Base-by-base conservation (phyloP, 176 grass and related monocot genomes). In the Oryza glaberrima region DNA sequence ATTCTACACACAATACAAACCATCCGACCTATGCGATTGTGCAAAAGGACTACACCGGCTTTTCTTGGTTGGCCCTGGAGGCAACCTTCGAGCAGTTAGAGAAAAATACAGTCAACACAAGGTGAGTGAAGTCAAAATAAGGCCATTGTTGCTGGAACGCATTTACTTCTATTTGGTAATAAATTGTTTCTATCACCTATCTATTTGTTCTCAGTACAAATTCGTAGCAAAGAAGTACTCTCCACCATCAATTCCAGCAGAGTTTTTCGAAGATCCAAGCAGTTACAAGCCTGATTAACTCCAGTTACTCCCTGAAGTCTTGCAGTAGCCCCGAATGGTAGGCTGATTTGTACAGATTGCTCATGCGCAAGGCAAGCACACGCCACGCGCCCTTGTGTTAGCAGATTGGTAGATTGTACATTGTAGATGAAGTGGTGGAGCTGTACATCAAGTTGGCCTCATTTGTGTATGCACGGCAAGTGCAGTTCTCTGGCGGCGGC, bases 91-190 rank as follows among this genome's bases (percentile, higher is more conserved):
- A 69, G 90, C 95, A 34, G 82, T 95, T 68, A 98, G 93, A 90
- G 95, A 95, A 78, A 98, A 98, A 75, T 98, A 98, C 80, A 95
- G 93, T 80, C 95, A 98, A 78, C 82, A 95, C 83, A 95, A 93
- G 95, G 93, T 97, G 78, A 88, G 25, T 51, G 3, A 77, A 73
- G n/a, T 77, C 44, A 74, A 69, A 12, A 51, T 47, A 20, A 64
- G 51, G n/a, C 67, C 28, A 63, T 80, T 75, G 43, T 23, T 72
- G 26, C 16, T 58, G 58, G 78, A 73, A 77, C 72, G 20, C 45
- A 72, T 77, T 64, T 77, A 45, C 66, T 58, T 65, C 5, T 81
- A 65, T 73, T 47, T 56, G 52, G 44, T 85, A 9, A 75, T 86
- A 72, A 77, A 15, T 16, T 5, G 17, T 23, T 3, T 8, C 41